Evolutionary conservation across 345 rosid genomes (phyloP), one percentile per base, ranked within the genome.

Genomic region (Salix purpurea): DNA sequence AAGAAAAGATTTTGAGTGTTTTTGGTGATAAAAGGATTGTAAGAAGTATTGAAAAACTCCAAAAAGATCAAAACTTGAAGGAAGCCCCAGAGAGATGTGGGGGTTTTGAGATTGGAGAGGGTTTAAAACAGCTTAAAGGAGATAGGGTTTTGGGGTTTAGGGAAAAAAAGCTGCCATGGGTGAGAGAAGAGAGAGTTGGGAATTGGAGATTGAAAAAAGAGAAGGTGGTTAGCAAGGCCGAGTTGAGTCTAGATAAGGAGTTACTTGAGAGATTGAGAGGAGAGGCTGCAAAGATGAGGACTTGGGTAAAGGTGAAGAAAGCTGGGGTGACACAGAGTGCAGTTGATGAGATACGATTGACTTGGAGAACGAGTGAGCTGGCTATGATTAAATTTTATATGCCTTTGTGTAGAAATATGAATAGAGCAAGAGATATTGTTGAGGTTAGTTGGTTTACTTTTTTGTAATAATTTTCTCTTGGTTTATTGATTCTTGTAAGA

Each of bases 301-400:
- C 86, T 69, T 93, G 97, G 98, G 89, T 91, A 72, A 93, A 90
- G 86, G 98, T 91, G 77, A 87, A 80, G 84, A 93, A 91, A 87
- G 91, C 92, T 40, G 98, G 98, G 70, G 95, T 93, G 46, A 90
- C 97, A 24, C 83, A 87, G 76, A 69, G 73, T 26, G 90, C 91
- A 54, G 89, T 93, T 67, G 85, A 86, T 67, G 89, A 90, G 80
- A 87, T 93, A 77, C 82, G 77, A 73, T 74, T 48, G 67, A 74
- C 75, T 42, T 93, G 98, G 98, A 81, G 82, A 74, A 78, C 18
- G 48, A 84, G 79, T 70, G 95, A 90, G 83, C 91, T 93, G 73
- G 94, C 83, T 36, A 89, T 89, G 95, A 85, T 90, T 46, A 93
- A 90, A 74, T 91, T 93, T 76, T 87, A 87, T 69, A 74, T 89